A percentile compares a stretch with the other conserved stretches of the same genome.
These are phyloP conservation scores for Solanum acaule DNA, from an alignment of 257 asterid species.

Conservation along the genomic window DNA sequence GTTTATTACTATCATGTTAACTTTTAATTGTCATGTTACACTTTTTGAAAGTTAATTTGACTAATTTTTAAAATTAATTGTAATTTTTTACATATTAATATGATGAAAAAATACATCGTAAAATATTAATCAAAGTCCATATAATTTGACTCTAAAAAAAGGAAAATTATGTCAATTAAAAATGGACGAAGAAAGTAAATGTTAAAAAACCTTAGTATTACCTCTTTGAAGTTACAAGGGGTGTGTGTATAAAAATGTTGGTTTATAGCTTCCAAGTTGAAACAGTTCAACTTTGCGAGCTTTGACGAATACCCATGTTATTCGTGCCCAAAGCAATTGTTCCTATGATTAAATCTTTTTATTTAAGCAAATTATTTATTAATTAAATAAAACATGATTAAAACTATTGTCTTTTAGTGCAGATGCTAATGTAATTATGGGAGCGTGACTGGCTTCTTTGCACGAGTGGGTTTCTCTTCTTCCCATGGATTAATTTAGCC, in stretches of 20 bases:
- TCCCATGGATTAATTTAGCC: slow-evolving; percentile 1
- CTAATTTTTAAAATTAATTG: no score
- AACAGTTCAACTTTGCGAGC: background rate
- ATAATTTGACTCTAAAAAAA: background rate
- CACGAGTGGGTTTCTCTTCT: slow-evolving; percentile 56
- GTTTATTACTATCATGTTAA: background rate
- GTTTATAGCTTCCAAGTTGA: background rate
- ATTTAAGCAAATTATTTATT: slow-evolving; percentile 4
- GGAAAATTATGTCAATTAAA: no score
- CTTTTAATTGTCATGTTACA: no score
- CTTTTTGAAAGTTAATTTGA: no score
- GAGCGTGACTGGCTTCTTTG: slow-evolving; percentile 48
- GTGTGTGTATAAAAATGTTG: background rate
- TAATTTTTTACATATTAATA: no score
- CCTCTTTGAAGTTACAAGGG: background rate
- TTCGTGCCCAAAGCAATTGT: slow-evolving; percentile 11
- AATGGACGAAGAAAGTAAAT: background rate
- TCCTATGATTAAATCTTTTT: slow-evolving; percentile 6
- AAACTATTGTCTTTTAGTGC: background rate
- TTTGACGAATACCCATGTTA: slow-evolving; percentile 12
- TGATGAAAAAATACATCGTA: no score
- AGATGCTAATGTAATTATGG: slow-evolving; percentile 4
- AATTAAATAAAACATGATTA: slow-evolving; percentile 6
- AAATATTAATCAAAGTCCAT: no score
- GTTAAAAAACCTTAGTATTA: background rate